Conservation (phyloP, 177 flowering plant genomes). For the Telopea speciosissima region DNA sequence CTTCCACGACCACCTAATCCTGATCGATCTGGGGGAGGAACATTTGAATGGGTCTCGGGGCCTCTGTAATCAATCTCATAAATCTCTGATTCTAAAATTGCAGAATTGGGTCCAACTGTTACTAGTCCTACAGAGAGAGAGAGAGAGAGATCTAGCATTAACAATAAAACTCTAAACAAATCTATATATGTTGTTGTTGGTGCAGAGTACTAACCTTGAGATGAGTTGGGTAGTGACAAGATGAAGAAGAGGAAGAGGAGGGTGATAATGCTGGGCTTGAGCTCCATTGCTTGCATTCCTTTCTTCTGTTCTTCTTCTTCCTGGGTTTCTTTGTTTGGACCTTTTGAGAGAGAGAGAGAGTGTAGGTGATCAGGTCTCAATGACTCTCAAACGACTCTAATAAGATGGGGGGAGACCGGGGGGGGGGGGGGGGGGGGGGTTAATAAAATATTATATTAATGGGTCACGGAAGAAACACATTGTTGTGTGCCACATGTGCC, state of each 20-base stretch:
- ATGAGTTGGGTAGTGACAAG: conserved; percentile 14
- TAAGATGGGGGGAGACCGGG: no score
- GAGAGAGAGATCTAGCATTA: background rate
- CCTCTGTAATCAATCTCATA: conserved; percentile 85
- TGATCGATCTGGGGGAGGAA: conserved; percentile 52
- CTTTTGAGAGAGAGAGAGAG: no score
- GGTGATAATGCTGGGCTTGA: conserved; percentile 20
- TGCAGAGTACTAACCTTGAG: conserved; percentile 26
- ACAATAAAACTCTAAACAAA: background rate
- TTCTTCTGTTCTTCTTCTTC: no score
- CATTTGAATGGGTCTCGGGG: conserved; percentile 70
- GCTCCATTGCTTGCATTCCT: conserved; percentile 29
- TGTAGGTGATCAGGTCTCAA: no score
- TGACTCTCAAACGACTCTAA: no score
- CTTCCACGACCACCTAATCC: conserved; percentile 4
- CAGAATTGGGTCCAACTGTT: conserved; percentile 5
- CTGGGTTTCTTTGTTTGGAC: no score
- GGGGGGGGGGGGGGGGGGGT: background rate
- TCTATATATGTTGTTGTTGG: background rate
- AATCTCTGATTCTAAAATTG: conserved; percentile 28
- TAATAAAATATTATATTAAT: no score
- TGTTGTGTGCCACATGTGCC: no score
- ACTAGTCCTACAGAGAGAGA: conserved; percentile 11
- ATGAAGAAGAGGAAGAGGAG: conserved; percentile 24
- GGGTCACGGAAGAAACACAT: conserved; percentile 12